Conservation (phyloP, 352 stramenopile species). For the Phytophthora citrophthora region DNA sequence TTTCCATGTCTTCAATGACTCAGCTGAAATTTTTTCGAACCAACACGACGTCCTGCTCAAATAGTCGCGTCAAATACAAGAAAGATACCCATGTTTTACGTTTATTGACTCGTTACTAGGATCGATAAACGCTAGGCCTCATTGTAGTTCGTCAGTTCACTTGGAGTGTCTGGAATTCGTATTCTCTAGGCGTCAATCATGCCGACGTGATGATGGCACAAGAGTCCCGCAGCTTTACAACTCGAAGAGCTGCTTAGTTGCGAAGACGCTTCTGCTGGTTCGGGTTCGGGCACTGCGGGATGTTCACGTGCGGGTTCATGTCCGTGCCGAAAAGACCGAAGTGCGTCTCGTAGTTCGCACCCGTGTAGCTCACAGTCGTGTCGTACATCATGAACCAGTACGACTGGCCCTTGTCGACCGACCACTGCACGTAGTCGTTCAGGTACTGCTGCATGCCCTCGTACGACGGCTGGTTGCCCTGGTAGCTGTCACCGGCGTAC, state of each 20-base stretch:
- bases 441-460: constrained; percentile 45
- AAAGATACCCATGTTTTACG: background rate
- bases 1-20: too few species aligned
- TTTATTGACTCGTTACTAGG: constrained; percentile 5
- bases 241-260: background rate
- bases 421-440: constrained; percentile 46
- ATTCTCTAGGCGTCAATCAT: background rate
- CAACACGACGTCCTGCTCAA: too few species aligned
- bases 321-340: constrained; percentile 59
- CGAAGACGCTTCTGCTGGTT: constrained; percentile 21
- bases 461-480: constrained; percentile 41
- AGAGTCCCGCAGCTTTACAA: background rate
- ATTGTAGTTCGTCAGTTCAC: constrained; percentile 1
- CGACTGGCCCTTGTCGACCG: constrained; percentile 18
- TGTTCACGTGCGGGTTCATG: constrained; percentile 41
- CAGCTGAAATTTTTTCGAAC: too few species aligned
- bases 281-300: constrained; percentile 33
- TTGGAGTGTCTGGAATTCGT: constrained; percentile 5
- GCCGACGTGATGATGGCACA: background rate
- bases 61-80: too few species aligned
- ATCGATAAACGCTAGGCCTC: background rate
- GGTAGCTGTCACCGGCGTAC: constrained; percentile 33
- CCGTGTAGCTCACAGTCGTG: constrained; percentile 49
- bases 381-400: constrained; percentile 79
- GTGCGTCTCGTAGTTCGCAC: constrained; percentile 55